Percentiles rank a stretch among this genome's conserved stretches.
These are phyloP conservation scores for Naganishia onofrii DNA, from an alignment of 768 basidiomycete species.

Conservation along the genomic window DNA sequence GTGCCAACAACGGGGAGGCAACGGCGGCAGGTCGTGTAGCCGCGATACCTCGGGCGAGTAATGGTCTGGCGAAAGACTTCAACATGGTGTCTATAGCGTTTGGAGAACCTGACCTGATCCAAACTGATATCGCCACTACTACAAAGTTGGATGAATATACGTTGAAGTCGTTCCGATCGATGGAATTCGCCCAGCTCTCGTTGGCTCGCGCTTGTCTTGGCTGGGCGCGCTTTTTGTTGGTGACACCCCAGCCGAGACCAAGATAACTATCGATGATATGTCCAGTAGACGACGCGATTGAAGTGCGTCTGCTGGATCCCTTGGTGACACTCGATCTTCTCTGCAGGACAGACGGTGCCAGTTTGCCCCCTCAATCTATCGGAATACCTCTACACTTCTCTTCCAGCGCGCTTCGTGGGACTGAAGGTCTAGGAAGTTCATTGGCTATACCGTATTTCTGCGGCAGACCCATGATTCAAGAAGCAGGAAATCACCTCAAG, in stretches of 20 bases:
- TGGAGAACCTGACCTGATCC: neutral
- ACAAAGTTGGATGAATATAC: neutral
- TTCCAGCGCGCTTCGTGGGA: neutral
- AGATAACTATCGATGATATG: conserved; percentile 1
- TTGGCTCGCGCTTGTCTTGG: conserved; percentile 7
- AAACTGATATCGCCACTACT: no score
- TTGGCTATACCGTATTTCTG: no score
- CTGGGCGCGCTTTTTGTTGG: neutral
- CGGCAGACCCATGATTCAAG: neutral
- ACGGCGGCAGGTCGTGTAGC: conserved; percentile 2
- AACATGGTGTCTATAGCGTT: conserved; percentile 5
- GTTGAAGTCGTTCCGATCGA: neutral
- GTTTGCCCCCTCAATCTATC: no score
- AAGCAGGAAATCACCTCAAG: no score
- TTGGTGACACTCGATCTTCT: no score
- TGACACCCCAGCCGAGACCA: neutral
- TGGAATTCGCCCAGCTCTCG: conserved; percentile 22
- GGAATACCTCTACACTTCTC: no score
- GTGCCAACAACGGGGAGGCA: neutral
- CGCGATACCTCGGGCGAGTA: conserved; percentile 17
- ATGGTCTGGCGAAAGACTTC: conserved; percentile 25
- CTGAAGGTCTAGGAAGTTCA: neutral
- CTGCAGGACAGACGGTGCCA: no score
- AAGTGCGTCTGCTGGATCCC: neutral
- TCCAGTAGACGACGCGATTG: neutral